These are phyloP conservation scores for Colletotrichum horii DNA, from an alignment of 2,329 filamentous ascomycete genomes.

Conservation along the genomic window DNA sequence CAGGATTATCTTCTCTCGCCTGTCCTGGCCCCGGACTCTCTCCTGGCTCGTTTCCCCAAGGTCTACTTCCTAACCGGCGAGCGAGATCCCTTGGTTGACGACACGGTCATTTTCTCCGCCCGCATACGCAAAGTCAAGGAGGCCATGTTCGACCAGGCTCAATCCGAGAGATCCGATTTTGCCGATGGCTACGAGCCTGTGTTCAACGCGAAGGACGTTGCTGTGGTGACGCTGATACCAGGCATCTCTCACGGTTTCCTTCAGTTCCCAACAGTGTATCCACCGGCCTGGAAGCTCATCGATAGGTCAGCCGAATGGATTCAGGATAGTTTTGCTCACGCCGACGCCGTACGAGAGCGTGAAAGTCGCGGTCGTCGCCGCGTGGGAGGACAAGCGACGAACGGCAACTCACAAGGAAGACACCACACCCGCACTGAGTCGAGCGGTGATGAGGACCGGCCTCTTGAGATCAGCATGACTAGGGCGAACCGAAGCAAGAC, in stretches of 20 bases:
- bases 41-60: conserved; percentile 89
- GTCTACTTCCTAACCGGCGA: conserved; percentile 95
- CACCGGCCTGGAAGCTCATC: conserved; percentile 89
- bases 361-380: conserved; percentile 9
- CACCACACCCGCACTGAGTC: conserved; percentile 56
- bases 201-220: conserved; percentile 76
- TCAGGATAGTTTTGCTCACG: conserved; percentile 71
- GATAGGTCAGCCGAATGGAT: conserved; percentile 83
- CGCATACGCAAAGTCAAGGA: conserved; percentile 81
- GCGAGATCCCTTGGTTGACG: conserved; percentile 92
- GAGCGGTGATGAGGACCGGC: conserved; percentile 79
- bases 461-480: conserved; percentile 80
- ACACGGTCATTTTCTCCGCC: conserved; percentile 95
- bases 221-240: conserved; percentile 84
- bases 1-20: conserved; percentile 92
- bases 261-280: conserved; percentile 88
- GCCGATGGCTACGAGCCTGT: conserved; percentile 43
- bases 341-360: conserved; percentile 41
- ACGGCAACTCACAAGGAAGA: conserved; percentile 25
- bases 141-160: conserved; percentile 41
- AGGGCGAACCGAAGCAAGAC: conserved; percentile 31
- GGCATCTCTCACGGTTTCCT: conserved; percentile 94
- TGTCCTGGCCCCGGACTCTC: conserved; percentile 82
- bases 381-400: not conserved
- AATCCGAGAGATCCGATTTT: conserved; percentile 40